Percentiles rank a stretch among this genome's conserved stretches.
These are phyloP conservation scores for Macrophomina pseudophaseolina DNA, from an alignment of 2,329 filamentous ascomycete species.

Conservation along the genomic window DNA sequence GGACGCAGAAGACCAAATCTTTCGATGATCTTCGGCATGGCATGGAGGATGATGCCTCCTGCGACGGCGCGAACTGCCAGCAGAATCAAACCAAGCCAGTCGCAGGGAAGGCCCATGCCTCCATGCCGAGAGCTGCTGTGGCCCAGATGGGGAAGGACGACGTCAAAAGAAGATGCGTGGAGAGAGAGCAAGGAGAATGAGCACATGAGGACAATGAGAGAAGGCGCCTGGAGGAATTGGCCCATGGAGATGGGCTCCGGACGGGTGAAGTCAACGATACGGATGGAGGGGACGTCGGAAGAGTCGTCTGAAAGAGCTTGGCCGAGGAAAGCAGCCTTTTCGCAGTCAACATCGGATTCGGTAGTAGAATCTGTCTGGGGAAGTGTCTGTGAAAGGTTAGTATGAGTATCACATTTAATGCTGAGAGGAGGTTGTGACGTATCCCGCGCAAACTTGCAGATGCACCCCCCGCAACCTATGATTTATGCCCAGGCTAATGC, in stretches of 20 bases:
- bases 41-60: conserved; percentile 45
- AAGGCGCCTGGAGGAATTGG: conserved; percentile 54
- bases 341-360: conserved; percentile 44
- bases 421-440: conserved; percentile 2
- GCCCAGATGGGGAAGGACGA: conserved; percentile 54
- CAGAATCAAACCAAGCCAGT: conserved; percentile 49
- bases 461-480: background rate
- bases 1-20: conserved; percentile 49
- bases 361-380: conserved; percentile 7
- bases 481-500: background rate
- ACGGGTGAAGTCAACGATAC: conserved; percentile 39
- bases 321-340: conserved; percentile 54
- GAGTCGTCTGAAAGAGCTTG: conserved; percentile 43
- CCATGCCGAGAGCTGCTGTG: conserved; percentile 51
- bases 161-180: conserved; percentile 60
- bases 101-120: conserved; percentile 54
- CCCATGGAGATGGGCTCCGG: conserved; percentile 50
- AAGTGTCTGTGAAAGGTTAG: conserved; percentile 27
- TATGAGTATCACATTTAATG: conserved; percentile 1
- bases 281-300: conserved; percentile 43
- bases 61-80: conserved; percentile 50
- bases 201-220: conserved; percentile 52
- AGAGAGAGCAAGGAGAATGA: conserved; percentile 61
- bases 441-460: background rate
- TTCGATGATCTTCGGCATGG: conserved; percentile 44